Evolutionary conservation across 805 yeast genomes (phyloP).

Genomic region (Yamadazyma takamatsuzukensis): DNA sequence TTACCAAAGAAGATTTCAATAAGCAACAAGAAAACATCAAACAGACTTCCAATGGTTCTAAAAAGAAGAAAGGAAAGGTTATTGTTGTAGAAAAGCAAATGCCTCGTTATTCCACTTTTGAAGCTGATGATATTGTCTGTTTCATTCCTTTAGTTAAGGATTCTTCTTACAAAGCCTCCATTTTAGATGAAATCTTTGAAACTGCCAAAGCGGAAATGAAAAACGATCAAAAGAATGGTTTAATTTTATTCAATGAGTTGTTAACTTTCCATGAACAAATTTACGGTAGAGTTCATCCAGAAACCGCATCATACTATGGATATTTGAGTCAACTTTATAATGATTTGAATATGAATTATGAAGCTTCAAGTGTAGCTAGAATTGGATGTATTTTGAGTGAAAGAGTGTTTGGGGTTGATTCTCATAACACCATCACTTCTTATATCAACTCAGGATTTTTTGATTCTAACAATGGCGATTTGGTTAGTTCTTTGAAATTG

Average conservation of each 20-base stretch:
- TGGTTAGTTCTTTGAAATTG: conserved; percentile 58
- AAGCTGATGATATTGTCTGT: conserved; percentile 59
- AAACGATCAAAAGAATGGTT: conserved; percentile 54
- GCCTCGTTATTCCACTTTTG: conserved; percentile 41
- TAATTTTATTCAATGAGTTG: conserved; percentile 61
- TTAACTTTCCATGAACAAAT: conserved; percentile 74
- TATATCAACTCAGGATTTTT: conserved; percentile 70
- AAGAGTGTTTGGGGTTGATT: conserved; percentile 77
- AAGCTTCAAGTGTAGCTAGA: conserved; percentile 63
- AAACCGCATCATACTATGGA: conserved; percentile 68
- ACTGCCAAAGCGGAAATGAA: conserved; percentile 48
- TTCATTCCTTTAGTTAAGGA: conserved; percentile 77
- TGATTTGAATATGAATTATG: conserved; percentile 51
- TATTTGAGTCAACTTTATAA: conserved; percentile 64
- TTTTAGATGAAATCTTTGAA: conserved; percentile 74
- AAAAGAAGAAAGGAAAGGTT: conserved; percentile 18
- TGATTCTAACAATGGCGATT: conserved; percentile 60
- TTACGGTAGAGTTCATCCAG: conserved; percentile 76
- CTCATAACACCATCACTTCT: conserved; percentile 68
- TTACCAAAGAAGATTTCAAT: conserved; percentile 41
- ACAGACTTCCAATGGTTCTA: conserved; percentile 5
- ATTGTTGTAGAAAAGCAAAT: conserved; percentile 10
- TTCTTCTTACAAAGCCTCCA: conserved; percentile 58
- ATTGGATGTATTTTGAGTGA: conserved; percentile 72
- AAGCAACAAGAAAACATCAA: conserved; percentile 21